Evolutionary conservation across 371 early-diverging fungal species (phyloP).

Genomic region (Mucor racemosus): DNA sequence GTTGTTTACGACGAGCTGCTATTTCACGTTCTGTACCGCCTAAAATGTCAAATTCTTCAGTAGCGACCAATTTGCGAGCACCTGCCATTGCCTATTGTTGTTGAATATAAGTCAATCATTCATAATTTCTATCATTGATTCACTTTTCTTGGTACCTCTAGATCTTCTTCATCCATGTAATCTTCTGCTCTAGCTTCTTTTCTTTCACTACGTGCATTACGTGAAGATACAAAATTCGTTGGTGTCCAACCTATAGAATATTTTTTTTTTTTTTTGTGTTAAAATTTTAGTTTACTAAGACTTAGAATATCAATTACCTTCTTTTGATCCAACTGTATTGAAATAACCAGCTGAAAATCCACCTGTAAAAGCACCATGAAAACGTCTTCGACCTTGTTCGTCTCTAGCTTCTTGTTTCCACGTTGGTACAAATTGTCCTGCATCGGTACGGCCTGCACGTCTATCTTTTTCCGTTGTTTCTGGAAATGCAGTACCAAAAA

Average conservation of each 20-base stretch:
- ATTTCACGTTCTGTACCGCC: slow-evolving; percentile 71
- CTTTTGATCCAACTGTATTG: slow-evolving; percentile 95
- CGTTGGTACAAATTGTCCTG: slow-evolving; percentile 55
- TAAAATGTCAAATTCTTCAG: slow-evolving; percentile 70
- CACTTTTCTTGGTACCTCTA: slow-evolving; percentile 49
- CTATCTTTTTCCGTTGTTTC: slow-evolving; percentile 51
- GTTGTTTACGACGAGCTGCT: slow-evolving; percentile 52
- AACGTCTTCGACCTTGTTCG: slow-evolving; percentile 83
- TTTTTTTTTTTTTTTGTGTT: not conserved
- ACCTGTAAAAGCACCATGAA: slow-evolving; percentile 96
- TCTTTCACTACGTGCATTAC: slow-evolving; percentile 48
- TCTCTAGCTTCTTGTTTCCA: slow-evolving; percentile 72
- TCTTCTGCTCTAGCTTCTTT: slow-evolving; percentile 70
- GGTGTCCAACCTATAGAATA: slow-evolving; percentile 76
- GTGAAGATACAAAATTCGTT: slow-evolving; percentile 70
- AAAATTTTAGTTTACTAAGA: not conserved
- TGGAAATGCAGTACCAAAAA: slow-evolving; percentile 57
- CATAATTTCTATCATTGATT: not conserved
- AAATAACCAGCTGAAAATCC: slow-evolving; percentile 94
- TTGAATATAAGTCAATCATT: not conserved
- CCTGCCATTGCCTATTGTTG: slow-evolving; percentile 50
- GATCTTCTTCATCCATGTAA: slow-evolving; percentile 94
- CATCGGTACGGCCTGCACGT: slow-evolving; percentile 46
- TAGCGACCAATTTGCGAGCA: slow-evolving; percentile 59
- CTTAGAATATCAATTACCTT: slow-evolving; percentile 61